A percentile compares a stretch with the other conserved stretches of the same genome.
phyloP scores from a whole-genome alignment of 768 basidiomycete genomes.

The Pholiota microspora region DNA sequence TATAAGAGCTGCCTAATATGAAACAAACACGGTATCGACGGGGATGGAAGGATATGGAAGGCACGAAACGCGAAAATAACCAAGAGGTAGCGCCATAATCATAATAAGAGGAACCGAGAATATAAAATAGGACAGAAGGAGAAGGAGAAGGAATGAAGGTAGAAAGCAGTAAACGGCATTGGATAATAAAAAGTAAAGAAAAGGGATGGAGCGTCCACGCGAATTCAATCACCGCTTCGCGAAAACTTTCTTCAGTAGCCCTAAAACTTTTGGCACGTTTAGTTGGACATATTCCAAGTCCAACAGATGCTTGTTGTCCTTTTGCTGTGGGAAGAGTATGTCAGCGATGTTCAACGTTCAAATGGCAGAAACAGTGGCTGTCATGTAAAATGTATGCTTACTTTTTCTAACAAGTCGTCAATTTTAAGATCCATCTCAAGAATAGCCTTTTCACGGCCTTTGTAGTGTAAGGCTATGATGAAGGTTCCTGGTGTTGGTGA shows the following conservation, averaged over 20 bases:
- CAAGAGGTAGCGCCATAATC: constrained; percentile 12
- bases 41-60: constrained; percentile 12
- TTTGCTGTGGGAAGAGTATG: constrained; percentile 66
- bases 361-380: not conserved
- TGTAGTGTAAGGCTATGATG: constrained; percentile 98
- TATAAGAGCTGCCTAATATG: constrained; percentile 12
- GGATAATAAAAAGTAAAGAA: constrained; percentile 7
- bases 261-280: constrained; percentile 93
- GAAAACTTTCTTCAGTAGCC: constrained; percentile 91
- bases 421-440: constrained; percentile 99
- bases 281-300: constrained; percentile 98
- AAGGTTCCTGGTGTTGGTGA: constrained; percentile 98
- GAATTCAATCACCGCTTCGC: constrained; percentile 66
- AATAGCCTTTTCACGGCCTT: constrained; percentile 98
- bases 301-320: constrained; percentile 94
- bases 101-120: constrained; percentile 3
- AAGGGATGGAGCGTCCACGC: not conserved
- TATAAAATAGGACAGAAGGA: not conserved
- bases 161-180: not conserved
- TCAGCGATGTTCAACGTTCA: not conserved
- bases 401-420: constrained; percentile 97
- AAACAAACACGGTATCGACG: constrained; percentile 17
- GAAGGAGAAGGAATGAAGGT: not conserved
- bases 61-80: constrained; percentile 7
- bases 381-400: constrained; percentile 29